Evolutionary conservation across 2,329 filamentous ascomycete species (phyloP).

Genomic region (Rutstroemia sp.): DNA sequence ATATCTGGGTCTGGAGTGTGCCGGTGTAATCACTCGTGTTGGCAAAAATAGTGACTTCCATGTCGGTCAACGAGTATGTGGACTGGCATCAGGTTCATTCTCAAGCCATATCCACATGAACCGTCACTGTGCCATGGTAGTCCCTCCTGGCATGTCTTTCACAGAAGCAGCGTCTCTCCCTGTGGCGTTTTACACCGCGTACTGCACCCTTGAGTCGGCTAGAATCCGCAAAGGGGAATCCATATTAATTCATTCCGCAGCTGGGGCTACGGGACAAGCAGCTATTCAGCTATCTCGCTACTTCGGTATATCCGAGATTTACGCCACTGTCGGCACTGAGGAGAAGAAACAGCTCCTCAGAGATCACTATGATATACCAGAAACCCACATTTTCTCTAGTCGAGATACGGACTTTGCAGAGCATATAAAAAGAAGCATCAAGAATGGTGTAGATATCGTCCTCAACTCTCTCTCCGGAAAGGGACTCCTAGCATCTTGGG

Average conservation of each 20-base stretch:
- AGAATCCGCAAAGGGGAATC: constrained; percentile 16
- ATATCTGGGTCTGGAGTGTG: constrained; percentile 30
- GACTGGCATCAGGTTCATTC: not conserved
- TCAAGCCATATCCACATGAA: not conserved
- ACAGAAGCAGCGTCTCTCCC: constrained; percentile 16
- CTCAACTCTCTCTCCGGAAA: not conserved
- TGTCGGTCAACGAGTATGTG: constrained; percentile 27
- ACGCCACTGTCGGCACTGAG: not conserved
- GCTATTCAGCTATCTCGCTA: constrained; percentile 19
- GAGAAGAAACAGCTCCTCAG: constrained; percentile 2
- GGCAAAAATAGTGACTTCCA: constrained; percentile 25
- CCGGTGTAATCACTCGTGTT: constrained; percentile 28
- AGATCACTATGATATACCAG: not conserved
- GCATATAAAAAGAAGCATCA: not conserved
- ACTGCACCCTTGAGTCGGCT: constrained; percentile 12
- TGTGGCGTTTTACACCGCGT: constrained; percentile 15
- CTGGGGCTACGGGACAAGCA: constrained; percentile 28
- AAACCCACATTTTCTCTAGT: not conserved
- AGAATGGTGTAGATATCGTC: not conserved
- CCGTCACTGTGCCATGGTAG: constrained; percentile 4
- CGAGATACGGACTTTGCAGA: not conserved
- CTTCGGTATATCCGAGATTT: not conserved
- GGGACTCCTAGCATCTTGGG: not conserved
- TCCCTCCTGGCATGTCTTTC: constrained; percentile 12
- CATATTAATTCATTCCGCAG: constrained; percentile 28